Percentiles rank a stretch among this genome's conserved stretches.
phyloP scores from a whole-genome alignment of 768 basidiomycete genomes.

The Podaxis pistillaris region DNA sequence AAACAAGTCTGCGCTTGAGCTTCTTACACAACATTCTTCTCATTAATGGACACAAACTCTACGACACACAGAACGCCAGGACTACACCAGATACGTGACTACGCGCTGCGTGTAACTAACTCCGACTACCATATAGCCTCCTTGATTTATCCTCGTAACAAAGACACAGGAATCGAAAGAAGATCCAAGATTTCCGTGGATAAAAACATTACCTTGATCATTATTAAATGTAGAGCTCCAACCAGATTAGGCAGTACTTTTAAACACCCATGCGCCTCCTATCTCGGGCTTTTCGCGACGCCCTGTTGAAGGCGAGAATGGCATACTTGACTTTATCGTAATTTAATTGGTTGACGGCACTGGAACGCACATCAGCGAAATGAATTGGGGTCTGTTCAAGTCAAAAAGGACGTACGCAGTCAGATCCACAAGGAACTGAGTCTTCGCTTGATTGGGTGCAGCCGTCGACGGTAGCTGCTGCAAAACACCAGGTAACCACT shows the following conservation, averaged over 20 bases:
- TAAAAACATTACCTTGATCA: conserved; percentile 15
- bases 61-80: not conserved
- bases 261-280: conserved; percentile 46
- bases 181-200: conserved; percentile 3
- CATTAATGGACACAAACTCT: not conserved
- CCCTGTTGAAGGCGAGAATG: conserved; percentile 65
- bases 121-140: not conserved
- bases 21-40: not conserved
- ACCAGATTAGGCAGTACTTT: conserved; percentile 24
- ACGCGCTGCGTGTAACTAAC: not conserved
- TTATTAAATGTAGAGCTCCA: conserved; percentile 9
- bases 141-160: not conserved
- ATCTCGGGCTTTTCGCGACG: conserved; percentile 73
- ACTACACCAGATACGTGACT: not conserved
- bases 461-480: conserved; percentile 63
- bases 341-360: conserved; percentile 62
- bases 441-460: conserved; percentile 63
- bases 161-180: not conserved
- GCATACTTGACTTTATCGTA: conserved; percentile 84
- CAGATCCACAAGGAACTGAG: conserved; percentile 72
- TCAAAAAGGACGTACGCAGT: conserved; percentile 53
- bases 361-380: conserved; percentile 27
- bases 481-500: conserved; percentile 72
- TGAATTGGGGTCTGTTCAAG: conserved; percentile 9
- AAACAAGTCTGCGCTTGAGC: not conserved